Conservation (phyloP, 2,329 filamentous ascomycete genomes). For the Tolypocladium endophyticum region DNA sequence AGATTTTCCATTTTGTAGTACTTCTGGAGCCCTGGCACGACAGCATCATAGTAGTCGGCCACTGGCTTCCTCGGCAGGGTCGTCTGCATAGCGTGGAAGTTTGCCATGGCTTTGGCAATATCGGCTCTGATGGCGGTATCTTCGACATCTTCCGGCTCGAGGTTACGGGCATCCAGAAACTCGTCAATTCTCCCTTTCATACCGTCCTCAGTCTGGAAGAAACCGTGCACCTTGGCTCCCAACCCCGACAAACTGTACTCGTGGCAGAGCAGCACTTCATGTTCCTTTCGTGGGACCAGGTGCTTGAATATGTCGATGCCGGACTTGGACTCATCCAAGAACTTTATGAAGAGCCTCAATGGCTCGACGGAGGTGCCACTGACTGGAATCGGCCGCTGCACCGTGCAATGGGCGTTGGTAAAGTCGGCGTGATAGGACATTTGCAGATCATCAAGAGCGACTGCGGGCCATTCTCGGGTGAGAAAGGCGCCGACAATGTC, state of each 20-base stretch:
- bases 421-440: background rate
- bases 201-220: background rate
- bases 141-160: background rate
- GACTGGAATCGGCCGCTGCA: background rate
- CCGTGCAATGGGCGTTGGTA: background rate
- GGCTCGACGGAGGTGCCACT: background rate
- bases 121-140: background rate
- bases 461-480: background rate
- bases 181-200: background rate
- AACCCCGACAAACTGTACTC: background rate
- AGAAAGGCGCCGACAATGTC: background rate
- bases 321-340: background rate
- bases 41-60: background rate
- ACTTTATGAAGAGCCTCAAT: background rate
- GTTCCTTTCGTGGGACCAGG: background rate
- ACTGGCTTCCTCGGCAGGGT: background rate
- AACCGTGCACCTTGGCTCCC: background rate
- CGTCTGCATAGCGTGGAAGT: background rate
- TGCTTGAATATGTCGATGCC: background rate
- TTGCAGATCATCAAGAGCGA: background rate
- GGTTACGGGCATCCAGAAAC: background rate
- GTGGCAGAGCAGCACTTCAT: background rate
- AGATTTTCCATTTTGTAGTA: background rate
- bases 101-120: background rate
- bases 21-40: background rate